Percentiles rank a stretch among this genome's conserved stretches.
Conservation (phyloP, 2,329 filamentous ascomycete genomes). For the Penicillium hordei region DNA sequence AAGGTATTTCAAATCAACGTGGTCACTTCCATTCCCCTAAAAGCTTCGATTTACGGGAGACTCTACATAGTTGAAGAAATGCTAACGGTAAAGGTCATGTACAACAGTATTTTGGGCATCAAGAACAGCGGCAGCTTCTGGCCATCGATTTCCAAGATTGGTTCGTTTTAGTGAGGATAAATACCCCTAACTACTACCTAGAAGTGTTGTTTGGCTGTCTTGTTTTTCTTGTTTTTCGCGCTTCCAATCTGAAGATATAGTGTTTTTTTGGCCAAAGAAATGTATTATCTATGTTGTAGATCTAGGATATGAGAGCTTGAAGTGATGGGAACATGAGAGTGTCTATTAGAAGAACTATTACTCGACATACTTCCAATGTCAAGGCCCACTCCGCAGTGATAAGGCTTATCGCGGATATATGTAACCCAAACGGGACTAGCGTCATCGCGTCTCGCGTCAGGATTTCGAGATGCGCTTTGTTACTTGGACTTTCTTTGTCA, state of each 20-base stretch:
- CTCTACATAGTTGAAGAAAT: too few species aligned
- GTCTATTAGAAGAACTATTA: not conserved
- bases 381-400: constrained; percentile 2
- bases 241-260: not conserved
- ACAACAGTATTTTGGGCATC: not conserved
- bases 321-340: not conserved
- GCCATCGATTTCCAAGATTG: too few species aligned
- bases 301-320: not conserved
- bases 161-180: too few species aligned
- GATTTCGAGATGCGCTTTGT: constrained; percentile 18
- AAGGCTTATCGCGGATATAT: constrained; percentile 25
- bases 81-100: not conserved
- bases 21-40: not conserved
- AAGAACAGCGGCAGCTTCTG: too few species aligned
- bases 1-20: not conserved
- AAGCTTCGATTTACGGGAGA: not conserved
- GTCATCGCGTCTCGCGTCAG: constrained; percentile 31
- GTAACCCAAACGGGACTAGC: constrained; percentile 35
- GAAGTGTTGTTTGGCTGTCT: too few species aligned
- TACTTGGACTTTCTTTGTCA: constrained; percentile 4
- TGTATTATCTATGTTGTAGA: not conserved
- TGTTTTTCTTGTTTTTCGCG: not conserved
- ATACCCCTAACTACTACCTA: too few species aligned
- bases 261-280: not conserved
- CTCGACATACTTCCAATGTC: not conserved